phyloP scores from a whole-genome alignment of 2,329 filamentous ascomycete species.

The Biscogniauxia sp. region DNA sequence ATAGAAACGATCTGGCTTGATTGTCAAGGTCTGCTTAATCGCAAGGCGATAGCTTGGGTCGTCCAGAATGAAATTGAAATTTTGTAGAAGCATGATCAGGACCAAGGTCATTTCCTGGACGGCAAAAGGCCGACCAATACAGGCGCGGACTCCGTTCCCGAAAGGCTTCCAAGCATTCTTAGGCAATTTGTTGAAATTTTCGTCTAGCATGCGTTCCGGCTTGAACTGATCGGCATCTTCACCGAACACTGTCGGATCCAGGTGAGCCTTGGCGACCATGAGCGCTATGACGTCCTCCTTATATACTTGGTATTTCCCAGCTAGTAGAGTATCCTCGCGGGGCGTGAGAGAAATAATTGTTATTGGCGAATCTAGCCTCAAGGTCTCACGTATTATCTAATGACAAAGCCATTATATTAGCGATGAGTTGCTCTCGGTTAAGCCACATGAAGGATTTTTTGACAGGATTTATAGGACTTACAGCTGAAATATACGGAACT shows the following conservation, averaged over 20 bases:
- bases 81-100: slow-evolving; percentile 56
- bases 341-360: slow-evolving; percentile 55
- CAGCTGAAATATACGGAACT: slow-evolving; percentile 63
- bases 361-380: slow-evolving; percentile 62
- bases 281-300: slow-evolving; percentile 49
- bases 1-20: slow-evolving; percentile 52
- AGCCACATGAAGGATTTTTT: too few relatives aligned
- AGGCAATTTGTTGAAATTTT: slow-evolving; percentile 63
- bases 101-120: slow-evolving; percentile 69
- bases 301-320: slow-evolving; percentile 59
- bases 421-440: too few relatives aligned
- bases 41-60: slow-evolving; percentile 52
- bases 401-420: slow-evolving; percentile 1
- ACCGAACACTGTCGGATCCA: slow-evolving; percentile 64
- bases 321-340: slow-evolving; percentile 51
- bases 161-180: slow-evolving; percentile 70
- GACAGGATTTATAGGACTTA: slow-evolving; percentile 23
- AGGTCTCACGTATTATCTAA: slow-evolving; percentile 60
- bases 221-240: slow-evolving; percentile 63
- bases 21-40: slow-evolving; percentile 46
- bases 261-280: slow-evolving; percentile 54
- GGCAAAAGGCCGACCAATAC: slow-evolving; percentile 71
- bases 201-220: slow-evolving; percentile 71
- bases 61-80: slow-evolving; percentile 58
- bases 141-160: slow-evolving; percentile 67